Base-by-base conservation (phyloP, 768 basidiomycete genomes). In the Xerocomellus dryophilus region DNA sequence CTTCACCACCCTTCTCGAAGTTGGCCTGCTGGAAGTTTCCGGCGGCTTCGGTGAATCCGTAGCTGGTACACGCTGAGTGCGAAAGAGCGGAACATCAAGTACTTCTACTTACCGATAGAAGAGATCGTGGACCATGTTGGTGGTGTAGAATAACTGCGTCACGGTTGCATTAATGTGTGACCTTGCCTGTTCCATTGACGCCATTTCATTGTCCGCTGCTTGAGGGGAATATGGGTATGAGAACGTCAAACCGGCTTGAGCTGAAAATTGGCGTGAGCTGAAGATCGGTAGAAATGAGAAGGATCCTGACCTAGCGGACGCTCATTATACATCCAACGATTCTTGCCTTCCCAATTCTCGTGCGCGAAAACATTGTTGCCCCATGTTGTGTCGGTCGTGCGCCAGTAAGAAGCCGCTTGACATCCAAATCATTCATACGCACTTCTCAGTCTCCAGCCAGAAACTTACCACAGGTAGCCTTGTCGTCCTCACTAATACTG, bases 21-120 rank as follows among this genome's bases (percentile, higher is more conserved):
- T 98, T 98, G 80, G 91, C 82, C 64, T 94, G 92, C 72, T 99
- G 96, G 87, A 98, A 99, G 80, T 99, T 98, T 14, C 95, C 95
- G 2, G 89, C 74, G 9, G 78, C 77, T 71, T 98, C 95, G 65
- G 90, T 89, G 71, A 99, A 99, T 18, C 96, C 96, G 58, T 93
- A 90, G 42, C 87, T 85, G 56, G 68, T 57, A 38, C 57, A 62
- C 34, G 61, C 5, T 51, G n/a, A 44, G 47, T 27, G 12, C 47
- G 12, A 50, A 31, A 36, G 36, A 34, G 3, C 7, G 32, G 15
- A 21, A 43, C 12, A 23, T 15, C 10, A 27, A n/a, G 10, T 3
- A 0, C 2, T 1, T 9, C 3, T 36, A 55, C 70, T 42, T 60
- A 82, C 72, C 88, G 80, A 68, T 93, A 93, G 75, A 82, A 90